phyloP scores from a whole-genome alignment of 1,284 basidiomycete genomes.

The Leucocoprinus gongylophorus region DNA sequence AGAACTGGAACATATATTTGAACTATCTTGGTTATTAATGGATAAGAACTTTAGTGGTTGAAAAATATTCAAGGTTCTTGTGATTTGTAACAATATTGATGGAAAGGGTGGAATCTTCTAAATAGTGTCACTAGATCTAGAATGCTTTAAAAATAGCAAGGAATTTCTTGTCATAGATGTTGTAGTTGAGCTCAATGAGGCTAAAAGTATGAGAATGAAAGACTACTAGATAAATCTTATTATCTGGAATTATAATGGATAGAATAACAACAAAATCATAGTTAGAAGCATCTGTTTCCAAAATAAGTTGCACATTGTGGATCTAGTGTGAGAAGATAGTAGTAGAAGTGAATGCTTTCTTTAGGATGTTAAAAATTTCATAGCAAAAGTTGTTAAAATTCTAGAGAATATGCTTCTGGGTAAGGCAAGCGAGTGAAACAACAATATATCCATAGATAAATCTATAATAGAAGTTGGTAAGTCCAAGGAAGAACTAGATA shows the following conservation, averaged over 20 bases:
- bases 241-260: constrained; percentile 9
- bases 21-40: background rate
- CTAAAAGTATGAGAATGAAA: constrained; percentile 29
- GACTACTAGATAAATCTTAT: constrained; percentile 24
- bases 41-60: constrained; percentile 12
- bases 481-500: no score
- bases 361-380: constrained; percentile 27
- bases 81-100: no score
- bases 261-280: constrained; percentile 22
- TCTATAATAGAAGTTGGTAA: no score
- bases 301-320: constrained; percentile 20
- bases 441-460: no score
- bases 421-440: constrained; percentile 26
- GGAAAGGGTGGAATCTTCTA: constrained; percentile 39
- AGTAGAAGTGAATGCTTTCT: constrained; percentile 27
- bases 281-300: constrained; percentile 30
- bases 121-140: no score
- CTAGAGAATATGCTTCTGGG: constrained; percentile 21
- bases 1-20: background rate
- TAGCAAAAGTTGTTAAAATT: constrained; percentile 15
- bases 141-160: constrained; percentile 28
- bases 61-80: constrained; percentile 36
- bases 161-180: constrained; percentile 36
- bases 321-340: constrained; percentile 32
- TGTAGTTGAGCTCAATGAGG: constrained; percentile 35